Conservation (phyloP, 2,329 filamentous ascomycete genomes). For the Aureobasidium zeae region DNA sequence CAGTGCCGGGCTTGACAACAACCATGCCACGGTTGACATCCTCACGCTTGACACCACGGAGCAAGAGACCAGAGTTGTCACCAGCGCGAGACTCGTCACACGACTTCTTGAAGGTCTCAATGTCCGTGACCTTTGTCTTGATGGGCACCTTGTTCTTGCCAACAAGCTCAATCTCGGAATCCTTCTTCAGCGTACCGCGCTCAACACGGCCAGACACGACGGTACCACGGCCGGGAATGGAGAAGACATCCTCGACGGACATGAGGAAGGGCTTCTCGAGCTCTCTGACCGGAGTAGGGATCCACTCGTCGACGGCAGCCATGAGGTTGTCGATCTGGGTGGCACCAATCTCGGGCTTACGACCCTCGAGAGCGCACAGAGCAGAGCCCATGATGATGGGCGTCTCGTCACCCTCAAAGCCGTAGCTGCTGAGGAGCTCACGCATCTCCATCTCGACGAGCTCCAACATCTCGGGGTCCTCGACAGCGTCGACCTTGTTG, state of each 20-base stretch:
- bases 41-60: slow-evolving; percentile 93
- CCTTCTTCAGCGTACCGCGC: slow-evolving; percentile 87
- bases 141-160: slow-evolving; percentile 73
- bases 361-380: slow-evolving; percentile 83
- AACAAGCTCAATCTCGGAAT: slow-evolving; percentile 87
- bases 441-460: slow-evolving; percentile 99
- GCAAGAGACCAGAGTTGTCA: slow-evolving; percentile 94
- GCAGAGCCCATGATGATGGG: slow-evolving; percentile 96
- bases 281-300: slow-evolving; percentile 87
- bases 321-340: slow-evolving; percentile 88
- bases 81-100: slow-evolving; percentile 93
- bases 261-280: slow-evolving; percentile 98
- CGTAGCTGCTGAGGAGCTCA: slow-evolving; percentile 83
- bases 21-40: slow-evolving; percentile 95
- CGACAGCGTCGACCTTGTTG: slow-evolving; percentile 97
- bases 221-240: slow-evolving; percentile 73
- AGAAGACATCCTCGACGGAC: slow-evolving; percentile 70
- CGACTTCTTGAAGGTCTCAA: slow-evolving; percentile 99
- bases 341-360: slow-evolving; percentile 76
- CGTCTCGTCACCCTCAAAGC: slow-evolving; percentile 96
- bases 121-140: slow-evolving; percentile 99
- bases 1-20: slow-evolving; percentile 68
- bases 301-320: slow-evolving; percentile 85
- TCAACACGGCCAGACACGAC: slow-evolving; percentile 96
- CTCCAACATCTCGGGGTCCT: slow-evolving; percentile 99